Evolutionary conservation across 352 stramenopile species (phyloP), one percentile per base, ranked within the genome.

Genomic region (Phytophthora syringae): DNA sequence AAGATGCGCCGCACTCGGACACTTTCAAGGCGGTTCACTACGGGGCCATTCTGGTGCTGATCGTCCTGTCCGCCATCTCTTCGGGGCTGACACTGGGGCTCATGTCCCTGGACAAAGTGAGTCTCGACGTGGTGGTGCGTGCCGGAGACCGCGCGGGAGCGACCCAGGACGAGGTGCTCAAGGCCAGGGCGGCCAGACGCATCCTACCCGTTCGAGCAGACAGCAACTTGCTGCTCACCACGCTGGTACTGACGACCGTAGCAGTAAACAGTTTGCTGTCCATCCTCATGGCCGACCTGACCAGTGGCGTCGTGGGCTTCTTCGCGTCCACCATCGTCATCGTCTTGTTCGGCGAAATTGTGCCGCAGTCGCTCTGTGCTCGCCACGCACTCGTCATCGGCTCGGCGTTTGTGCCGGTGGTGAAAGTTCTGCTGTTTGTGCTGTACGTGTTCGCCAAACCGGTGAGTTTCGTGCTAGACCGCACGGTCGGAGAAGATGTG

Each of bases 151-250:
- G 98, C 0, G 71, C 77, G 11, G 70, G 65, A 37, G 78, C 86
- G 45, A 92, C 84, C 0, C 52, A 71, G 6, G 80, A 96, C 11
- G 84, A 93, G 52, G 42, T 64, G 18, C 49, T 34, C 34, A 93
- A 93, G 37, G 82, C 75, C 15, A 51, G 59, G 15, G 79, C 73
- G 11, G 89, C 91, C 0, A 75, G 47, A 43, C 89, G 86, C 43
- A 97, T 98, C 34, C 43, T 88, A 18, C 88, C 92, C 3, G 67
- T 99, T 27, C 90, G 97, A 15, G 70, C 88, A 32, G 87, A 98
- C 72, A 97, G 97, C 32, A 99, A 99, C 72, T 78, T 98, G 20
- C 80, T 99, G 40, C 88, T 99, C 30, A 99, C 97, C 70, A 99
- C 97, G 16, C 80, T 99, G 32, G 82, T 99, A 15, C 71, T 99